phyloP scores from a whole-genome alignment of 1,284 basidiomycete species.

The Leccinum pallidistipes region DNA sequence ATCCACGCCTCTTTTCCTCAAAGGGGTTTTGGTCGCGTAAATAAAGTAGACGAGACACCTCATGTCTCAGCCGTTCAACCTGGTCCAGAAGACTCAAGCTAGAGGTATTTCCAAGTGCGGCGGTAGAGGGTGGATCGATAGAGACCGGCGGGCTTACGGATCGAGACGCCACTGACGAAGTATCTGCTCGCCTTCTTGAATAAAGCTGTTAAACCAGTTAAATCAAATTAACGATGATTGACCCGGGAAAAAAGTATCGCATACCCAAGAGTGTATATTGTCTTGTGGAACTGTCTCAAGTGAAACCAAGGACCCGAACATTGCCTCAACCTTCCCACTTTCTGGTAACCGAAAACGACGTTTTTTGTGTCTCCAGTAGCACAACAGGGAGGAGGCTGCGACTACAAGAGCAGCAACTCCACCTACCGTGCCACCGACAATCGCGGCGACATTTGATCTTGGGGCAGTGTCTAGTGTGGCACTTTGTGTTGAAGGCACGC shows the following conservation, averaged over 20 bases:
- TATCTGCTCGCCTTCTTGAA: background rate
- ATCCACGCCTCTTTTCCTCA: background rate
- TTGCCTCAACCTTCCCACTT: background rate
- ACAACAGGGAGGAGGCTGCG: background rate
- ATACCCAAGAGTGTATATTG: background rate
- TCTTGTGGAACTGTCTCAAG: no score
- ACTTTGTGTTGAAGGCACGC: background rate
- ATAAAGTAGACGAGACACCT: slow-evolving; percentile 11
- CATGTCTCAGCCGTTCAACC: background rate
- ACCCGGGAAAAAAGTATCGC: background rate
- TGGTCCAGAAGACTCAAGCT: background rate
- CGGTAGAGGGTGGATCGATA: background rate
- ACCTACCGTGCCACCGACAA: background rate
- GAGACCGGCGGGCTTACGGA: background rate
- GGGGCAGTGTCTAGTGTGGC: background rate
- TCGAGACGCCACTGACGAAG: background rate
- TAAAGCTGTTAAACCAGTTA: background rate
- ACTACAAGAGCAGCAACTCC: background rate
- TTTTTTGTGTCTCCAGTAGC: background rate
- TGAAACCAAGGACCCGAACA: background rate
- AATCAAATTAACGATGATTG: background rate
- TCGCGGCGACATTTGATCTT: background rate
- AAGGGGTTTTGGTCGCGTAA: background rate
- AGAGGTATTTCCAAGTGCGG: no score
- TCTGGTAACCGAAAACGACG: background rate